These are phyloP conservation scores for Penicillium sp. DNA, from an alignment of 2,329 filamentous ascomycete species.

Conservation along the genomic window DNA sequence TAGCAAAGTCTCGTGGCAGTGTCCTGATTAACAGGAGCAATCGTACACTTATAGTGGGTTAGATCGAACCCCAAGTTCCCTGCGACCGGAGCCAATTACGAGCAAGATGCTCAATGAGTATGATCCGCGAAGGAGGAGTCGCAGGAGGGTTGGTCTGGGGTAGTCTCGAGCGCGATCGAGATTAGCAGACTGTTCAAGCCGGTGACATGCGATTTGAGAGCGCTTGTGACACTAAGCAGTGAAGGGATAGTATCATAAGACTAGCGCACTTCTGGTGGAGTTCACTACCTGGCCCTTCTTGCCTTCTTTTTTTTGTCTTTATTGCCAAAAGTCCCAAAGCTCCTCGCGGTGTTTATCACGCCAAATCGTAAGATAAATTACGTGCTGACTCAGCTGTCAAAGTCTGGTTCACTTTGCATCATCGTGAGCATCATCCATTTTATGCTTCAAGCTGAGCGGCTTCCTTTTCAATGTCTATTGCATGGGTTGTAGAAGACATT, in stretches of 20 bases:
- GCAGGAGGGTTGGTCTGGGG: neutral
- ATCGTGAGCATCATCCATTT: constrained; percentile 27
- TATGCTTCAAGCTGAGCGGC: constrained; percentile 1
- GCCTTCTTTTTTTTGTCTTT: neutral
- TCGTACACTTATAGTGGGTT: neutral
- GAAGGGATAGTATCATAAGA: neutral
- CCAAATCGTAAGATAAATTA: constrained; percentile 15
- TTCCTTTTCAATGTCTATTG: neutral
- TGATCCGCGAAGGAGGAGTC: neutral
- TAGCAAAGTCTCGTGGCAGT: neutral
- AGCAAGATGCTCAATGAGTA: neutral
- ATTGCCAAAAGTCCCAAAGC: neutral
- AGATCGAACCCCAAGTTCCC: neutral
- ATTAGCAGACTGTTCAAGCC: neutral
- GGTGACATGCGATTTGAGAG: neutral
- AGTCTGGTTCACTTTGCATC: constrained; percentile 26
- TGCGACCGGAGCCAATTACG: neutral
- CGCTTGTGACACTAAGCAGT: neutral
- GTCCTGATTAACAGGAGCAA: neutral
- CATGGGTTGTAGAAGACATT: neutral
- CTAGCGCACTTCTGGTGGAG: neutral
- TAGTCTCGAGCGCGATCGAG: neutral
- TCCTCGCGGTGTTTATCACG: neutral
- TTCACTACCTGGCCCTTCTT: neutral
- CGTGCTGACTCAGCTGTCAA: constrained; percentile 19